Percentiles rank a stretch among this genome's conserved stretches.
phyloP scores from a whole-genome alignment of 106 monocot genomes.

The Dendrobium nobile region DNA sequence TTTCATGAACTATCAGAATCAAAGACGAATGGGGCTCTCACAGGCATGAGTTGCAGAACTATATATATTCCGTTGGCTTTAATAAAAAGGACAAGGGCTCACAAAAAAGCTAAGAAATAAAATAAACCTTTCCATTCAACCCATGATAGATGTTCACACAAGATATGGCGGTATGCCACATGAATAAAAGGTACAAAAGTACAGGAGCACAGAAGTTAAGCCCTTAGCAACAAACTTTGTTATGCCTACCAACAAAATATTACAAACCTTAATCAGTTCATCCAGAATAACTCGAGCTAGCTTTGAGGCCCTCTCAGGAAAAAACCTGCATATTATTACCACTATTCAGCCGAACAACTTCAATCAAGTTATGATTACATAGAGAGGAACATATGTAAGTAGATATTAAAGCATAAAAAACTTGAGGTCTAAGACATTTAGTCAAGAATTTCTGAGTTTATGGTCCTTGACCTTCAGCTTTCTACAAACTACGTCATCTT shows the following conservation, averaged over 20 bases:
- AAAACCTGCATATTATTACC: conserved; percentile 41
- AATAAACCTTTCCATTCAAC: background rate
- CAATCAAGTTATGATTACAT: background rate
- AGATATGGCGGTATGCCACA: background rate
- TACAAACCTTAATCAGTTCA: conserved; percentile 75
- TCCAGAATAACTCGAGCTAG: conserved; percentile 51
- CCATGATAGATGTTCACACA: background rate
- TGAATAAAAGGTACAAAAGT: background rate
- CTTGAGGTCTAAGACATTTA: background rate
- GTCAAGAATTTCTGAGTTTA: background rate
- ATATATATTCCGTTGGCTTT: background rate
- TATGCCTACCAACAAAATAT: background rate
- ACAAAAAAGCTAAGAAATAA: background rate
- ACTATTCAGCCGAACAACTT: background rate
- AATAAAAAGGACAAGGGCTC: background rate
- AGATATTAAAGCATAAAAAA: background rate
- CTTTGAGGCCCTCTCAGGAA: conserved; percentile 63
- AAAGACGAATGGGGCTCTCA: background rate
- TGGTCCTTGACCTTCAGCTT: background rate
- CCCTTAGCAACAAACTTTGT: background rate
- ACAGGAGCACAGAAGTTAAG: background rate
- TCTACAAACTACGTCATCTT: background rate
- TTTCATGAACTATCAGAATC: background rate
- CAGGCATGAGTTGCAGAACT: background rate
- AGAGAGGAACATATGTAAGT: background rate